Conservation (phyloP, 345 rosid species). For the Acer campestre region DNA sequence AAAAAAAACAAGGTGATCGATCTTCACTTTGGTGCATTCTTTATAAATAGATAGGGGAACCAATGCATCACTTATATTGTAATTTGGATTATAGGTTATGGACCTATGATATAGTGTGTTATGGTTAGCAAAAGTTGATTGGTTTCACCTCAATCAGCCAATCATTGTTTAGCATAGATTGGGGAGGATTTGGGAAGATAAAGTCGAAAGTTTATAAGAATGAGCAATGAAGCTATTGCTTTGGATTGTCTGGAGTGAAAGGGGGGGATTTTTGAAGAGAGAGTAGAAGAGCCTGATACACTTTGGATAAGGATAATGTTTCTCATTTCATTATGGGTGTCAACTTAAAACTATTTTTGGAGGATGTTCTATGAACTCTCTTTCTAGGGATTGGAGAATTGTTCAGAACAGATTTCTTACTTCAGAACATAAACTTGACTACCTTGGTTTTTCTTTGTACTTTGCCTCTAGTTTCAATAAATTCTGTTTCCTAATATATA, state of each 20-base stretch:
- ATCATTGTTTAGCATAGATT: not conserved
- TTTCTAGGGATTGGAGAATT: no score
- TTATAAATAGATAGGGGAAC: no score
- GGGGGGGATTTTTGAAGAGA: not conserved
- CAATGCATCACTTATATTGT: not conserved
- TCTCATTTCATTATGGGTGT: no score
- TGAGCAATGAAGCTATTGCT: not conserved
- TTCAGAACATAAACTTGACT: no score
- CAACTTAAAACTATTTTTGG: no score
- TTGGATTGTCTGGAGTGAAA: not conserved
- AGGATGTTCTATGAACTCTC: no score
- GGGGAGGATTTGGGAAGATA: not conserved
- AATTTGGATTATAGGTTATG: not conserved
- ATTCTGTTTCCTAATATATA: not conserved
- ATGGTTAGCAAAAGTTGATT: not conserved
- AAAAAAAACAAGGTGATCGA: no score
- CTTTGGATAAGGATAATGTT: no score
- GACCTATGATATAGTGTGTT: not conserved
- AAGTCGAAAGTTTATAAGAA: not conserved
- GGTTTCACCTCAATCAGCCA: not conserved
- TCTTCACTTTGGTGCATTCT: no score
- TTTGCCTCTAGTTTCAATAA: not conserved
- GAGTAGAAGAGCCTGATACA: no score
- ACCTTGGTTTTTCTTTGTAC: not conserved
- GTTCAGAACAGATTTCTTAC: no score